Base-by-base conservation (phyloP, 305 asterid species). In the Fraxinus paxiana region DNA sequence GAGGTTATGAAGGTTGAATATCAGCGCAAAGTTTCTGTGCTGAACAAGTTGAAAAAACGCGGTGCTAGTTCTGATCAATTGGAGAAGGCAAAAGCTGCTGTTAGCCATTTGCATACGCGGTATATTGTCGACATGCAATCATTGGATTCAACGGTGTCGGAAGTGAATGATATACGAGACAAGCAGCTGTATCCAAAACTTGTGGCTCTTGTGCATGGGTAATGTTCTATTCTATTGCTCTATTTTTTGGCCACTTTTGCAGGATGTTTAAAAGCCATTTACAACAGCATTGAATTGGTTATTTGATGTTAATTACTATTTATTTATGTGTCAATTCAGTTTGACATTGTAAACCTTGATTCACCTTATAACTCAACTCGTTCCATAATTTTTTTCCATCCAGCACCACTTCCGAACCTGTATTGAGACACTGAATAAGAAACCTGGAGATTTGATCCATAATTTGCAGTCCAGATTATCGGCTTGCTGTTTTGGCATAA, bases 41-140 rank as follows among this genome's bases (percentile, higher is more conserved):
- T 96, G 80, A 94, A 90, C 91, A 96, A 86, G 88, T 89, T 96
- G 80, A 96, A 92, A 85, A 96, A 92, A 80, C 94, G 92, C 6
- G 87, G 86, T 82, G 96, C 98, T 43, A 90, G 92, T 77, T 43
- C 92, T 4, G 99, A 96, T 81, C 92, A 93, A 81, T 80, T 96
- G 82, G 99, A 96, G 90, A 94, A 92, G 86, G 93, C 96, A 20
- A 96, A 96, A 89, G 98, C 98, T 67, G 97, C 97, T 51, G 98
- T 96, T 77, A 92, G 97, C 89, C 97, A 96, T 87, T 86, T 92
- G 90, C 98, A 96, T 77, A 96, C 97, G 9, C 94, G 98, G 37
- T 96, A 94, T 77, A 94, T 96, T 67, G 99, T 96, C 33, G 99
- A 96, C 89, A 94, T 94, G 97, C 99, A 96, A 73, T 96, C 99